These are phyloP conservation scores for Gnaphalium uliginosum DNA, from an alignment of 129 eudicot genomes.

Conservation along the genomic window DNA sequence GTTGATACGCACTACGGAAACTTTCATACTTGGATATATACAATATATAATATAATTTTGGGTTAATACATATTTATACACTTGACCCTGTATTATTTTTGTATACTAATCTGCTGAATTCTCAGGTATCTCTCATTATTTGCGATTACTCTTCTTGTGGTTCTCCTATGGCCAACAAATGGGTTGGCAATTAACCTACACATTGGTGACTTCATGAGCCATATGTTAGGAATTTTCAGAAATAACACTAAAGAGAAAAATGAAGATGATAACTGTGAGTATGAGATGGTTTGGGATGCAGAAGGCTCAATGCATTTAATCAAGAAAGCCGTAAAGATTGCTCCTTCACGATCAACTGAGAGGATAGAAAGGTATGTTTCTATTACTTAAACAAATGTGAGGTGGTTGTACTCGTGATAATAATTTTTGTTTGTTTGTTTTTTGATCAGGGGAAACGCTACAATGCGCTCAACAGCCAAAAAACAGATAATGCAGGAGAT, in stretches of 20 bases:
- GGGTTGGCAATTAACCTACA: slow-evolving; percentile 44
- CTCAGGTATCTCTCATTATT: slow-evolving; percentile 75
- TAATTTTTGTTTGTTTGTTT: neutral
- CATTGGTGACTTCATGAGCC: slow-evolving; percentile 35
- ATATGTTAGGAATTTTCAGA: slow-evolving; percentile 32
- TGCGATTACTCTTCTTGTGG: slow-evolving; percentile 62
- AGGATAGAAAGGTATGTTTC: slow-evolving; percentile 34
- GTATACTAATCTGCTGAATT: slow-evolving; percentile 19
- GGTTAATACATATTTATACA: neutral
- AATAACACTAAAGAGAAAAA: slow-evolving; percentile 59
- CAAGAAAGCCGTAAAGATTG: slow-evolving; percentile 50
- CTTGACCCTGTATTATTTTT: neutral
- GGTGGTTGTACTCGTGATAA: neutral
- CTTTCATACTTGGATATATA: neutral
- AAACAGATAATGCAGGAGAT: slow-evolving; percentile 52
- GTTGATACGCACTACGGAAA: no score
- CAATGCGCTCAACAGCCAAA: slow-evolving; percentile 66
- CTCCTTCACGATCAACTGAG: slow-evolving; percentile 44
- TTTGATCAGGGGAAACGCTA: slow-evolving; percentile 76
- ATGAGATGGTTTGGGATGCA: slow-evolving; percentile 98
- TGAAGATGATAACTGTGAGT: slow-evolving; percentile 82
- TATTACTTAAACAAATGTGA: neutral
- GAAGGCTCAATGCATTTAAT: slow-evolving; percentile 95
- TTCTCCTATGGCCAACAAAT: slow-evolving; percentile 71
- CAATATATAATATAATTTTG: no score